A percentile compares a stretch with the other conserved stretches of the same genome.
Evolutionary conservation across 2,329 filamentous ascomycete species (phyloP).

Genomic region (Sporothrix pallida): DNA sequence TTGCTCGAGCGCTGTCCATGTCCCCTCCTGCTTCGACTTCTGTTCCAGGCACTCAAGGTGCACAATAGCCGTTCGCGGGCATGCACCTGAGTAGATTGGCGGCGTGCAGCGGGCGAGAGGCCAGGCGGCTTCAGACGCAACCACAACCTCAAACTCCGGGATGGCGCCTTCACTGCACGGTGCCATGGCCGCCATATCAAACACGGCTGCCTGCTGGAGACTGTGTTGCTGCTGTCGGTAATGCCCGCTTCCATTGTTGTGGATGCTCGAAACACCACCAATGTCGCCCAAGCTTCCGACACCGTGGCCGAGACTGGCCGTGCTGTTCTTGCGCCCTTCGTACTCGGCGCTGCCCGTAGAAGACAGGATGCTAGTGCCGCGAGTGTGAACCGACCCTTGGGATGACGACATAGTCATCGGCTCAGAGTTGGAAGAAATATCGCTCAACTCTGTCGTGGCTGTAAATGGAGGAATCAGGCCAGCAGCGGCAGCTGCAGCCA

Average conservation of each 20-base stretch:
- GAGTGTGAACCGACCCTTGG: slow-evolving; percentile 53
- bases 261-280: background rate
- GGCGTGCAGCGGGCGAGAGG: slow-evolving; percentile 59
- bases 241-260: background rate
- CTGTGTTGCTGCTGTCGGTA: slow-evolving; percentile 19
- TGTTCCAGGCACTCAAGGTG: slow-evolving; percentile 59
- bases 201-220: slow-evolving; percentile 30
- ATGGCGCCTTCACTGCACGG: slow-evolving; percentile 43
- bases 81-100: slow-evolving; percentile 51
- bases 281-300: background rate
- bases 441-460: slow-evolving; percentile 45
- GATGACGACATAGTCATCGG: slow-evolving; percentile 51
- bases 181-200: slow-evolving; percentile 42
- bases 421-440: slow-evolving; percentile 52
- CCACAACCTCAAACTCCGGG: slow-evolving; percentile 54
- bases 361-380: slow-evolving; percentile 56
- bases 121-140: slow-evolving; percentile 57
- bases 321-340: slow-evolving; percentile 41
- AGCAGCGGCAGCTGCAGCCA: slow-evolving; percentile 35
- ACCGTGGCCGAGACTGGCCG: background rate
- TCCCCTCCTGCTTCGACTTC: slow-evolving; percentile 55
- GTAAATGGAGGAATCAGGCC: slow-evolving; percentile 46
- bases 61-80: slow-evolving; percentile 57
- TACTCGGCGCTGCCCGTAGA: slow-evolving; percentile 34
- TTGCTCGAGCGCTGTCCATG: slow-evolving; percentile 54